Evolutionary conservation across 1,284 basidiomycete species (phyloP), one percentile per base, ranked within the genome.

Genomic region (Malassezia pachydermatis): DNA sequence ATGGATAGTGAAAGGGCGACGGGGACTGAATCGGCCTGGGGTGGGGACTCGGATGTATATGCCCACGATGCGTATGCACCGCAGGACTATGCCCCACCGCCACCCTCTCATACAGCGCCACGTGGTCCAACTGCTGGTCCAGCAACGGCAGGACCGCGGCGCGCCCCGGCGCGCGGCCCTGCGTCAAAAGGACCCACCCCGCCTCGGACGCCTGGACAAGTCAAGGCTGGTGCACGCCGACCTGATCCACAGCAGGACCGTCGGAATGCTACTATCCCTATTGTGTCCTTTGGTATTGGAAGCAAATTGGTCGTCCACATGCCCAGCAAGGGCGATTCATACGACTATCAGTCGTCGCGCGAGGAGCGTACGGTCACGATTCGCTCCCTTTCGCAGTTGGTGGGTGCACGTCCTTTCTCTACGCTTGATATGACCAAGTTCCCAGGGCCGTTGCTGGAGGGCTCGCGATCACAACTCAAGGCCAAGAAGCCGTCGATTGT

Each of bases 261-360:
- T 27, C 48, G 54, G 14, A 39, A 44, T n/a, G 58, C 58, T 19
- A 54, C 48, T 4, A 60, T 70, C 19, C 66, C 67, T 3, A 30
- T 69, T 29, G 64, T 54, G 14, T 52, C 54, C 39, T 71, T 71
- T 27, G 66, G 65, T n/a, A 48, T 67, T 20, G 67, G 62, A 17
- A 67, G 68, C 28, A 57, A 67, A 51, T 54, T 71, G 1, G 52
- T 65, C 27, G 62, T 60, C 41, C 64, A 65, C 55, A 62, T 65
- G 41, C 63, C 68, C 11, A 17, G 25, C 4, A 22, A 39, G 22
- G 37, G 44, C 19, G 50, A 52, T 34, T 38, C 50, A n/a, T 47
- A 36, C 27, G 50, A 45, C 5, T 52, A 52, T 39, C 33, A 45
- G 5, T 33, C 39, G 13, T 44, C 43, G 9, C 38, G 38, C 13